Base-by-base conservation (phyloP, 805 yeast genomes). In the Ogataea kodamae region DNA sequence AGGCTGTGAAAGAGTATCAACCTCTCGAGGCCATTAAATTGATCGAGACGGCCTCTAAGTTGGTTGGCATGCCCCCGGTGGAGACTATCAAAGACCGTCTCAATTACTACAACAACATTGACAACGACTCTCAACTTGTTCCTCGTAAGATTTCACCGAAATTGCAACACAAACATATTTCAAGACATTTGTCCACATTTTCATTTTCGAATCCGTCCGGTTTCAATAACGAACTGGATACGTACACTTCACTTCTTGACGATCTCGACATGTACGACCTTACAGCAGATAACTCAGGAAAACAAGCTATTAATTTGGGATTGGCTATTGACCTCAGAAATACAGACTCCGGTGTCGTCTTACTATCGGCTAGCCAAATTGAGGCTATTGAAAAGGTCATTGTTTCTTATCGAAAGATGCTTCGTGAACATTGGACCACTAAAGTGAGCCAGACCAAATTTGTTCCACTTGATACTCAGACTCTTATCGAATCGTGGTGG, bases 1-100 rank as follows among this genome's bases (percentile, higher is more conserved):
- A 84, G 57, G 87, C 79, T 9, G 67, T 78, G n/a, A 65, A 74
- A n/a, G 50, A 56, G 9, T 65, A 56, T 37, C 60, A 82, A 33
- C 94, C 92, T 1, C 58, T 78, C 13, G 90, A 83, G 44, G 66
- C 83, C 3, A 73, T 75, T 57, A 68, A 62, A 38, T 57, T 84
- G 39, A 64, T 82, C 18, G 86, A 78, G 38, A 57, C 74, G 2
- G 78, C 83, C 2, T 76, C 89, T 0, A 72, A 61, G 46, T 57
- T 84, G 28, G 70, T 80, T 17, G 70, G 75, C 3, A 64, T 61
- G 24, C 79, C 81, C 4, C 72, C 78, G 21, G 62, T 66, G 18
- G 77, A 68, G 49, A 56, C 64, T 16, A 48, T 44, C 19, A 51
- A 48, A 30, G 61, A 55, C 27, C 43, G 45, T 14, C 40, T 59